Evolutionary conservation across 768 basidiomycete species (phyloP).

Genomic region (Russula sp.): DNA sequence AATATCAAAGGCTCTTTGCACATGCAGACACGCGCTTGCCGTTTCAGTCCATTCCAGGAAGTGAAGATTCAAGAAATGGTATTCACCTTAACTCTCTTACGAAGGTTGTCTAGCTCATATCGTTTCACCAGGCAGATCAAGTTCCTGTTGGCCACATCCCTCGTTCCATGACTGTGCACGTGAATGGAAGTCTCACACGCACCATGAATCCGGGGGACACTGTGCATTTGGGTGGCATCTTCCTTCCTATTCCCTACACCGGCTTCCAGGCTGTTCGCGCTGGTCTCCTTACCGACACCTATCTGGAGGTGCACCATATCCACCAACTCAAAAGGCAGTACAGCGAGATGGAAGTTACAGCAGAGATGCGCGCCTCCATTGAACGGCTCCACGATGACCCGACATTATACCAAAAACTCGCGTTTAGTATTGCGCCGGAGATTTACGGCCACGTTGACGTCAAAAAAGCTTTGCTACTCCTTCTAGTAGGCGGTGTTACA

Average conservation of each 20-base stretch:
- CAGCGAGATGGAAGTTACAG: constrained; percentile 86
- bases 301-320: constrained; percentile 85
- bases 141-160: constrained; percentile 99
- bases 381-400: constrained; percentile 63
- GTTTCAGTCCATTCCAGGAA: constrained; percentile 98
- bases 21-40: constrained; percentile 97
- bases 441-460: constrained; percentile 98
- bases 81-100: constrained; percentile 15
- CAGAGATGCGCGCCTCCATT: constrained; percentile 68
- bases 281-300: constrained; percentile 94
- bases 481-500: constrained; percentile 93
- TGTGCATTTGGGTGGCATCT: constrained; percentile 91
- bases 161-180: constrained; percentile 94
- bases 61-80: constrained; percentile 99
- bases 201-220: constrained; percentile 94
- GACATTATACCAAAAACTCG: constrained; percentile 78
- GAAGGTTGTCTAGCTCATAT: constrained; percentile 8
- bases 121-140: constrained; percentile 76
- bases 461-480: constrained; percentile 88
- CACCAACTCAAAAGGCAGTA: constrained; percentile 98
- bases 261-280: constrained; percentile 96
- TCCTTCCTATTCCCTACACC: constrained; percentile 95
- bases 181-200: constrained; percentile 84
- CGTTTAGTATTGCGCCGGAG: constrained; percentile 94
- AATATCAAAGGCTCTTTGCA: constrained; percentile 83